phyloP scores from a whole-genome alignment of 2,329 filamentous ascomycete genomes.

The Phialophora verrucosa region DNA sequence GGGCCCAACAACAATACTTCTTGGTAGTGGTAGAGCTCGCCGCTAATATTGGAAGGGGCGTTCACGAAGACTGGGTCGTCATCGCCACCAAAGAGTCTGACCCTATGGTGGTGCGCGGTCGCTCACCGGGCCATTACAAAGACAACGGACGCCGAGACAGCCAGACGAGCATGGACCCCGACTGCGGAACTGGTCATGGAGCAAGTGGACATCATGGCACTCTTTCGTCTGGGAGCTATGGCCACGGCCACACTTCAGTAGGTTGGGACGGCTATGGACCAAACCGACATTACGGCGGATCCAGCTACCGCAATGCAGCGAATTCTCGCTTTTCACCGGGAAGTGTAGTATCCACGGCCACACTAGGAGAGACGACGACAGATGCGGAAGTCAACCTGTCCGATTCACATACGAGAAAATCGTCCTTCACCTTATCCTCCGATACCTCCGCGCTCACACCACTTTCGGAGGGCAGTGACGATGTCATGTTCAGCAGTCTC shows the following conservation, averaged over 20 bases:
- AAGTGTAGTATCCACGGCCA: conserved; percentile 32
- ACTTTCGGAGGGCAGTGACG: conserved; percentile 34
- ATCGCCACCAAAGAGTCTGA: conserved; percentile 75
- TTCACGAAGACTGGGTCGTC: conserved; percentile 67
- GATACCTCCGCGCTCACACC: conserved; percentile 35
- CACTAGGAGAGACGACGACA: conserved; percentile 23
- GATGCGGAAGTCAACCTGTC: conserved; percentile 30
- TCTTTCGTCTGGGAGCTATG: conserved; percentile 17
- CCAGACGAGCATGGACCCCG: conserved; percentile 72
- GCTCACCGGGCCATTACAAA: conserved; percentile 81
- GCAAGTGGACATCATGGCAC: conserved; percentile 42
- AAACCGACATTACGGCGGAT: conserved; percentile 30
- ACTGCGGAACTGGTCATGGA: conserved; percentile 62
- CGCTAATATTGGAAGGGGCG: conserved; percentile 63
- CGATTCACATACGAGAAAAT: conserved; percentile 29
- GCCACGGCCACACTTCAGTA: conserved; percentile 23
- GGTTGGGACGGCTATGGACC: conserved; percentile 32
- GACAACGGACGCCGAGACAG: conserved; percentile 69
- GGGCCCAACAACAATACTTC: conserved; percentile 91
- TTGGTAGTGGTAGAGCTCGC: conserved; percentile 86
- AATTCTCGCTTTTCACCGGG: conserved; percentile 29
- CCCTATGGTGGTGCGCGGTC: conserved; percentile 84
- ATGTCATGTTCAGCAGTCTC: conserved; percentile 26
- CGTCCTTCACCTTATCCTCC: conserved; percentile 30
- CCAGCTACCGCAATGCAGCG: conserved; percentile 32